Evolutionary conservation across 305 asterid species (phyloP).

Genomic region (Coffea humblotiana): DNA sequence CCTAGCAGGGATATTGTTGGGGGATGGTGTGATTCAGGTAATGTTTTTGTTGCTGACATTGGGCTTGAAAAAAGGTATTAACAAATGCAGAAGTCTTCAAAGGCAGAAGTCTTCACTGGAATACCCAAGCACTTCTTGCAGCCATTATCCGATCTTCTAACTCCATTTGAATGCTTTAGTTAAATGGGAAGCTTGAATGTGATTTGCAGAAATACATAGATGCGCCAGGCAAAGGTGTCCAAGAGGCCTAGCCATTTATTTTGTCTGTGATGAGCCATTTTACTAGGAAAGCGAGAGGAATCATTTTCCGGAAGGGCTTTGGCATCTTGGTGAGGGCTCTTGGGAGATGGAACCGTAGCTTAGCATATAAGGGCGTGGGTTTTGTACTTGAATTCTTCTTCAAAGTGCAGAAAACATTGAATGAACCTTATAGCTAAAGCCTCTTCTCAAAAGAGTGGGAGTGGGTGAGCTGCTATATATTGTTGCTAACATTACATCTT

Average conservation of each 20-base stretch:
- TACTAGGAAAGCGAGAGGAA: not conserved
- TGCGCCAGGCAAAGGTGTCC: not conserved
- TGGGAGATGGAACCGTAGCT: not conserved
- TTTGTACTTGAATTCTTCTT: not conserved
- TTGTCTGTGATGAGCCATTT: not conserved
- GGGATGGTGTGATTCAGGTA: constrained; percentile 51
- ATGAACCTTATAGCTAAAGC: not conserved
- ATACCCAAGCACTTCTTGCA: not conserved
- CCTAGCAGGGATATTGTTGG: constrained; percentile 39
- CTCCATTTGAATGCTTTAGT: not conserved
- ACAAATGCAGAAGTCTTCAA: not conserved
- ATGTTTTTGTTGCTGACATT: constrained; percentile 39
- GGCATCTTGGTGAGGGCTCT: not conserved
- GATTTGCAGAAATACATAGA: not conserved
- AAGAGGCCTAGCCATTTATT: not conserved
- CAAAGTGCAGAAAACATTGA: not conserved
- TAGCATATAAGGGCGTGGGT: not conserved
- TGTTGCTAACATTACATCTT: not conserved
- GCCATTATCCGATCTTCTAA: not conserved
- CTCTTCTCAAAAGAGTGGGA: not conserved
- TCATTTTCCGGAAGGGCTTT: not conserved
- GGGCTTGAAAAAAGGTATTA: constrained; percentile 1
- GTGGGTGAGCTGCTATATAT: no score
- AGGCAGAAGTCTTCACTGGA: constrained; percentile 10
- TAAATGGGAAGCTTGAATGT: not conserved